Conservation (phyloP, 768 basidiomycete species). For the Pulveroboletus ravenelii region DNA sequence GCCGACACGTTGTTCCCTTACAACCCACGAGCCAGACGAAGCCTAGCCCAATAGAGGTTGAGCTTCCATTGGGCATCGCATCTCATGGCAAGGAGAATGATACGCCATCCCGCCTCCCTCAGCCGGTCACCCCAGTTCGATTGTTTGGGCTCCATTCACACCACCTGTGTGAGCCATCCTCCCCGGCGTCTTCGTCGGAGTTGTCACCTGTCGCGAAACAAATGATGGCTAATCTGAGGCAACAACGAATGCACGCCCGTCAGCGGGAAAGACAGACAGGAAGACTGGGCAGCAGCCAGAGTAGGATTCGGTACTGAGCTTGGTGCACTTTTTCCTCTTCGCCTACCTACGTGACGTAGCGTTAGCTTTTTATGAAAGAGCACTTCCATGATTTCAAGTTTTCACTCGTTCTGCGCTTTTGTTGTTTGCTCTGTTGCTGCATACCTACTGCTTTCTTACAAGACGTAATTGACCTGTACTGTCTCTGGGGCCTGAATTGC, state of each 20-base stretch:
- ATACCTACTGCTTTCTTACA: neutral
- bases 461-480: neutral
- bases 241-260: constrained; percentile 33
- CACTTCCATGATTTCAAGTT: constrained; percentile 8
- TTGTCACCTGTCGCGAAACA: constrained; percentile 63
- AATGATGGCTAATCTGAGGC: constrained; percentile 62
- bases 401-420: constrained; percentile 6
- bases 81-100: constrained; percentile 23
- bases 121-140: constrained; percentile 40
- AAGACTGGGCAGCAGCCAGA: constrained; percentile 30
- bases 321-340: neutral
- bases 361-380: constrained; percentile 14
- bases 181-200: constrained; percentile 69
- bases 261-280: constrained; percentile 29
- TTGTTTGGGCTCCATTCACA: constrained; percentile 37
- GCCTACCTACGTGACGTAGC: neutral
- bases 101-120: constrained; percentile 28
- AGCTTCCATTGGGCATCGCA: neutral
- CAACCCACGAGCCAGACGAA: constrained; percentile 2
- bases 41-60: neutral
- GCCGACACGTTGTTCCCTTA: constrained; percentile 5
- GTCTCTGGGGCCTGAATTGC: too few relatives aligned
- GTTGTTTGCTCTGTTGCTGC: constrained; percentile 2
- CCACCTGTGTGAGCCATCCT: constrained; percentile 36
- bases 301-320: constrained; percentile 27